A percentile compares a stretch with the other conserved stretches of the same genome.
Conservation (phyloP, 2,329 filamentous ascomycete genomes). For the Botrytis elliptica region DNA sequence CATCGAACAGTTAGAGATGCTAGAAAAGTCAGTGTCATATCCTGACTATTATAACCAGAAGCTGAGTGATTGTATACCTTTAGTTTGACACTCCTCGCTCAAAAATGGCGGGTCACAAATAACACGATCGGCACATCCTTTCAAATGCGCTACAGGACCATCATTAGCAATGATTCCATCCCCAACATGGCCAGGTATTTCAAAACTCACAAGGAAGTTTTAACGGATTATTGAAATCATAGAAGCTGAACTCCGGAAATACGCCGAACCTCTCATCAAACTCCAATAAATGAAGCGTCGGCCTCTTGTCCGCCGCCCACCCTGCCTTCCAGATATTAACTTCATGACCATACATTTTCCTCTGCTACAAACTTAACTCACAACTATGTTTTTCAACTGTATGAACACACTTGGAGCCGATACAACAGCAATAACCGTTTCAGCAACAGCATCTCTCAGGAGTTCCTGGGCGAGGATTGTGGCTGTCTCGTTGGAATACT, state of each 20-base stretch:
- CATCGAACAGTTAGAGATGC: conserved; percentile 74
- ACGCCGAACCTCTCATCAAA: conserved; percentile 72
- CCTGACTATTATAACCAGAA: neutral
- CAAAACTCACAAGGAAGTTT: conserved; percentile 55
- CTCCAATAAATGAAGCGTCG: conserved; percentile 67
- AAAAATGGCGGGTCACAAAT: conserved; percentile 79
- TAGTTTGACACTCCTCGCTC: conserved; percentile 77
- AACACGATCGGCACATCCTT: conserved; percentile 64
- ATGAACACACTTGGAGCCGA: conserved; percentile 78
- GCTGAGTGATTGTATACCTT: conserved; percentile 48
- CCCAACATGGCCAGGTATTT: neutral
- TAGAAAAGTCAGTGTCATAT: conserved; percentile 37
- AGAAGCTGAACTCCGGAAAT: conserved; percentile 71
- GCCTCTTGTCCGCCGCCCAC: conserved; percentile 44
- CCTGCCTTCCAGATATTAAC: conserved; percentile 5
- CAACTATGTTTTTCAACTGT: conserved; percentile 64
- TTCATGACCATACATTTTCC: conserved; percentile 14
- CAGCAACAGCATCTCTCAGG: conserved; percentile 56
- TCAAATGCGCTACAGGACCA: conserved; percentile 49
- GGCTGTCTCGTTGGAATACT: conserved; percentile 75
- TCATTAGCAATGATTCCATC: conserved; percentile 3
- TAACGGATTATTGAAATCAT: conserved; percentile 70
- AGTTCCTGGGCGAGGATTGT: conserved; percentile 61
- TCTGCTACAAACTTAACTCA: neutral
- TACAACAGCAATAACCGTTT: conserved; percentile 64